Evolutionary conservation across 2,329 filamentous ascomycete genomes (phyloP).

Genomic region (Didymella pomorum): DNA sequence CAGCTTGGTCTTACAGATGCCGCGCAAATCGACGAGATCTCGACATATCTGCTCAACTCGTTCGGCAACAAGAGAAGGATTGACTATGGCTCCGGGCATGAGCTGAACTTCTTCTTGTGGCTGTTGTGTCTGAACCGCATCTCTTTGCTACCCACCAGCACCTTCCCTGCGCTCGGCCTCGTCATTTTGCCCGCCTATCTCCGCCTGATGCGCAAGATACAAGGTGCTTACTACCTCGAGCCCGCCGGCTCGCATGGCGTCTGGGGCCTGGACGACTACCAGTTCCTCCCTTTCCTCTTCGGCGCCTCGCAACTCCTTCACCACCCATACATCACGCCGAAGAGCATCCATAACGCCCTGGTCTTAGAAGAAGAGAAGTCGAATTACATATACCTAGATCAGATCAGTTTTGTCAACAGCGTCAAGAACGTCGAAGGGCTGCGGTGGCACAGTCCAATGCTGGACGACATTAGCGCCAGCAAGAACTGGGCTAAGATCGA

Average conservation of each 20-base stretch:
- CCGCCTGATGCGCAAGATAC: slow-evolving; percentile 82
- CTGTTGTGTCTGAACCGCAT: slow-evolving; percentile 91
- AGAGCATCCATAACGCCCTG: slow-evolving; percentile 82
- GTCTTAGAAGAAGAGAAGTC: slow-evolving; percentile 84
- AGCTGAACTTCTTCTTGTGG: slow-evolving; percentile 97
- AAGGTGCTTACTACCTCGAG: slow-evolving; percentile 94
- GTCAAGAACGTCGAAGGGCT: slow-evolving; percentile 96
- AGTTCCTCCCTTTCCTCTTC: slow-evolving; percentile 62
- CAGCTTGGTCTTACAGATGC: slow-evolving; percentile 62
- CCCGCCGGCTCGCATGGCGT: slow-evolving; percentile 67
- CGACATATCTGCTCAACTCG: slow-evolving; percentile 80
- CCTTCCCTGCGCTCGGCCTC: slow-evolving; percentile 79
- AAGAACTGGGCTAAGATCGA: slow-evolving; percentile 94
- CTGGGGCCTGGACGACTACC: slow-evolving; percentile 63
- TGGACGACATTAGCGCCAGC: slow-evolving; percentile 93
- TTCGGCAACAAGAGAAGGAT: slow-evolving; percentile 84
- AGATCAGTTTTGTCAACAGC: slow-evolving; percentile 92
- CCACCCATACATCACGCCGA: slow-evolving; percentile 66
- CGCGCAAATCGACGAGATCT: slow-evolving; percentile 72
- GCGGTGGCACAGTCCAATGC: slow-evolving; percentile 97
- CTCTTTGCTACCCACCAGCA: slow-evolving; percentile 65
- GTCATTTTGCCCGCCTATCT: slow-evolving; percentile 85
- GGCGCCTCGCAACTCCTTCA: slow-evolving; percentile 65
- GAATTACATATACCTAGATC: slow-evolving; percentile 90
- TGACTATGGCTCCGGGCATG: slow-evolving; percentile 96